Conservation (phyloP, 805 yeast species). For the Candida pseudoglaebosa region DNA sequence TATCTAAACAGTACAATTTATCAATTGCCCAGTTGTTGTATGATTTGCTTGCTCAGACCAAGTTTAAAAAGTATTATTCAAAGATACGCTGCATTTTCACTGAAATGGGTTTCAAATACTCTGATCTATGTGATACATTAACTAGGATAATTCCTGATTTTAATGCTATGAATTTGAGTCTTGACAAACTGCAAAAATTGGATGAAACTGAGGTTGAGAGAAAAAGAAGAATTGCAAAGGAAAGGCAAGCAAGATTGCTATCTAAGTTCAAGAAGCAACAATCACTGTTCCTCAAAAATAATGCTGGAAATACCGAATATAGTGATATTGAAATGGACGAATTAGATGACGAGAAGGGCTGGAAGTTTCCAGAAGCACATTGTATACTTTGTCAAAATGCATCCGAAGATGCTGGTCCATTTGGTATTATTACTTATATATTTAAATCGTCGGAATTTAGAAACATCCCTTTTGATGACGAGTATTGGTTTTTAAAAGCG, state of each 20-base stretch:
- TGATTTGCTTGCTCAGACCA: conserved; percentile 36
- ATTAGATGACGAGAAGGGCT: conserved; percentile 31
- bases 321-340: conserved; percentile 44
- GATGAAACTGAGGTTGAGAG: conserved; percentile 43
- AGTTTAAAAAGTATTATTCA: conserved; percentile 42
- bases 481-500: conserved; percentile 63
- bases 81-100: conserved; percentile 56
- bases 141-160: conserved; percentile 19
- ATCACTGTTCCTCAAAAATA: conserved; percentile 60
- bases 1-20: conserved; percentile 26
- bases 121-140: conserved; percentile 17
- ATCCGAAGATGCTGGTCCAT: conserved; percentile 57
- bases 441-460: conserved; percentile 58
- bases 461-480: conserved; percentile 56
- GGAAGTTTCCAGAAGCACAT: conserved; percentile 70
- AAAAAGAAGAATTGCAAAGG: conserved; percentile 67
- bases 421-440: conserved; percentile 69
- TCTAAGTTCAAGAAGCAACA: conserved; percentile 82
- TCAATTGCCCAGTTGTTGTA: conserved; percentile 38
- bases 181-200: conserved; percentile 10
- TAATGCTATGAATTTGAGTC: conserved; percentile 19
- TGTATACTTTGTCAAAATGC: conserved; percentile 85
- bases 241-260: conserved; percentile 65
- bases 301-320: conserved; percentile 23
- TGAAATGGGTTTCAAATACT: conserved; percentile 22